These are phyloP conservation scores for Climacium dendroides DNA, from an alignment of 225 moss, liverwort and hornwort species.

Conservation along the genomic window DNA sequence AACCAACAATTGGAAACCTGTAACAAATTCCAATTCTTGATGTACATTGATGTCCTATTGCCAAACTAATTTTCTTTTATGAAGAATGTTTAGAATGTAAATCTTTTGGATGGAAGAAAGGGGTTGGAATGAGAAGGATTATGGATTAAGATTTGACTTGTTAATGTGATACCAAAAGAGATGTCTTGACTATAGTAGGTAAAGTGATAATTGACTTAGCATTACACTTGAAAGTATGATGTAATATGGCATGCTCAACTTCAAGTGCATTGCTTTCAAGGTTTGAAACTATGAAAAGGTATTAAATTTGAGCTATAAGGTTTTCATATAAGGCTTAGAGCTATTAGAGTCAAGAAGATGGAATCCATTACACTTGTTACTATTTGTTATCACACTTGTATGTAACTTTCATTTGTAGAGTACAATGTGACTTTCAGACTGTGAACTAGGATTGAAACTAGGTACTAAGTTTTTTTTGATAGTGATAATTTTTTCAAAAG, in stretches of 20 bases:
- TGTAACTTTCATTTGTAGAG: background rate
- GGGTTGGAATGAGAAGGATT: background rate
- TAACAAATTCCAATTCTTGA: background rate
- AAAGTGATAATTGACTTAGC: too few relatives aligned
- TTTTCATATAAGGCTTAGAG: background rate
- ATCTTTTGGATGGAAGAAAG: background rate
- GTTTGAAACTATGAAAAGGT: background rate
- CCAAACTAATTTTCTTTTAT: background rate
- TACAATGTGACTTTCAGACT: background rate
- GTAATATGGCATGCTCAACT: background rate
- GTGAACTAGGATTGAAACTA: background rate
- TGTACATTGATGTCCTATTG: too few relatives aligned
- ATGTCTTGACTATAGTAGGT: background rate
- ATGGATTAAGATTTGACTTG: background rate
- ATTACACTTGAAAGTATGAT: background rate
- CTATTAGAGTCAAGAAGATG: rapidly evolving
- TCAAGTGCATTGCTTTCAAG: background rate
- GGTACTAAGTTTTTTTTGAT: background rate
- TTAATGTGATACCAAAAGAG: background rate
- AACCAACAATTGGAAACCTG: background rate
- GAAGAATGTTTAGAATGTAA: background rate
- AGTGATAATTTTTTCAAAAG: background rate
- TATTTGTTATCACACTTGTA: background rate
- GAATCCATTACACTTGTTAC: background rate
- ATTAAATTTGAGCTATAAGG: background rate